Conservation (phyloP, 805 yeast genomes). For the Metschnikowia aberdeeniae region DNA sequence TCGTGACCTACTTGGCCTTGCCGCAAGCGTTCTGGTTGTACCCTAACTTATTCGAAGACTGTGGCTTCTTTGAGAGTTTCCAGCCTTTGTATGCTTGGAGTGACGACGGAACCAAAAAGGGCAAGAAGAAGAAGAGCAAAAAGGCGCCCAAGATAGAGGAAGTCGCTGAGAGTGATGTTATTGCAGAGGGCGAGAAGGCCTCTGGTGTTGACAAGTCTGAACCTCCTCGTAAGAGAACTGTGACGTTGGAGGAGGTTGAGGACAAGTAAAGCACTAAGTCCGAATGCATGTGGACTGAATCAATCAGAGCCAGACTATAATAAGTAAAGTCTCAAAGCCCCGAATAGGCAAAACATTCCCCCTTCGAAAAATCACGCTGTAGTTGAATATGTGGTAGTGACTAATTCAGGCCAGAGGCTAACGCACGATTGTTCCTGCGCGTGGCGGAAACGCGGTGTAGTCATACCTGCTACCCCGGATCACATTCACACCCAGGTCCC, state of each 20-base stretch:
- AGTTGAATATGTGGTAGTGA: too few species aligned
- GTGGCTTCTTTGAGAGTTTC: conserved; percentile 90
- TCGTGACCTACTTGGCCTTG: conserved; percentile 51
- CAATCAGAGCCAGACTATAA: too few species aligned
- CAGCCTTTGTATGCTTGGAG: conserved; percentile 86
- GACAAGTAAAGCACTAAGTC: conserved; percentile 16
- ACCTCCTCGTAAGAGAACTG: conserved; percentile 28
- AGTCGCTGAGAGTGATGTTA: conserved; percentile 4
- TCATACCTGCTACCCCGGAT: conserved; percentile 1
- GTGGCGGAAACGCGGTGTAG: conserved; percentile 1
- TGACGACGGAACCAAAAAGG: conserved; percentile 34
- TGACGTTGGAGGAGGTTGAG: conserved; percentile 40
- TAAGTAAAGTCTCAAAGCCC: too few species aligned
- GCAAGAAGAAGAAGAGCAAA: conserved; percentile 18
- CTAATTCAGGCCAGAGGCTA: too few species aligned
- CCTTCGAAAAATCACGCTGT: too few species aligned
- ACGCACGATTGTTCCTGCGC: not conserved
- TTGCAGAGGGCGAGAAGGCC: conserved; percentile 15
- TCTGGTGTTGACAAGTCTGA: conserved; percentile 15
- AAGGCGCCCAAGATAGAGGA: conserved; percentile 9
- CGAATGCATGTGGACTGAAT: too few species aligned
- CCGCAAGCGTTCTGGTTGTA: conserved; percentile 90
- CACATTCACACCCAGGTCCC: not conserved
- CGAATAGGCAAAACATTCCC: too few species aligned
- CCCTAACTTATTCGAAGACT: conserved; percentile 94